phyloP scores from a whole-genome alignment of 805 yeast species.

The Saccharomyces jurei region DNA sequence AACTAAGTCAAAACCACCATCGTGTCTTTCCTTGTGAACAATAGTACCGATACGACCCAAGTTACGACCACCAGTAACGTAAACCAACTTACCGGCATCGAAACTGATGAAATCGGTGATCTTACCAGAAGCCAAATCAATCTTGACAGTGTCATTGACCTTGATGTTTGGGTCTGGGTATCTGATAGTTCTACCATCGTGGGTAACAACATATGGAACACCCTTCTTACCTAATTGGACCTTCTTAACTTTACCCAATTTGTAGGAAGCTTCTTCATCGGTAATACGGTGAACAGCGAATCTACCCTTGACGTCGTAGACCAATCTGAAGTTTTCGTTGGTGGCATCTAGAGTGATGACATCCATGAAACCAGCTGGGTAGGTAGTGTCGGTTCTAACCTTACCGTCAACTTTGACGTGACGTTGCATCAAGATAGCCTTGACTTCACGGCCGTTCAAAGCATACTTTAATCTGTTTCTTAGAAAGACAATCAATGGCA shows the following conservation, averaged over 20 bases:
- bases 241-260: constrained; percentile 95
- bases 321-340: constrained; percentile 98
- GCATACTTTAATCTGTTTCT: constrained; percentile 99
- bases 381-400: constrained; percentile 98
- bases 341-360: constrained; percentile 96
- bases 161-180: constrained; percentile 97
- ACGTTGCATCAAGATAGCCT: constrained; percentile 96
- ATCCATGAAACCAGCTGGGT: constrained; percentile 99
- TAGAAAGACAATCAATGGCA: constrained; percentile 92
- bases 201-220: constrained; percentile 96
- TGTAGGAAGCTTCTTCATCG: constrained; percentile 96
- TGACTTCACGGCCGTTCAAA: constrained; percentile 97
- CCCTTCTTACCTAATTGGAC: constrained; percentile 98
- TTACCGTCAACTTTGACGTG: constrained; percentile 98
- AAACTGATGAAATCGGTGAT: constrained; percentile 81
- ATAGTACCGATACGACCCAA: constrained; percentile 97
- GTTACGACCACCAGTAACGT: constrained; percentile 97
- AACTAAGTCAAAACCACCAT: constrained; percentile 96
- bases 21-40: constrained; percentile 94
- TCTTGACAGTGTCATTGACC: constrained; percentile 96
- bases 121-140: constrained; percentile 94
- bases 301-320: constrained; percentile 98
- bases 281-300: constrained; percentile 99
- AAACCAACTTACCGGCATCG: constrained; percentile 85
- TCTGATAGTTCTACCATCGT: constrained; percentile 99